phyloP scores from a whole-genome alignment of 108 stramenopile genomes.

The Chaetoceros tenuissimus region DNA sequence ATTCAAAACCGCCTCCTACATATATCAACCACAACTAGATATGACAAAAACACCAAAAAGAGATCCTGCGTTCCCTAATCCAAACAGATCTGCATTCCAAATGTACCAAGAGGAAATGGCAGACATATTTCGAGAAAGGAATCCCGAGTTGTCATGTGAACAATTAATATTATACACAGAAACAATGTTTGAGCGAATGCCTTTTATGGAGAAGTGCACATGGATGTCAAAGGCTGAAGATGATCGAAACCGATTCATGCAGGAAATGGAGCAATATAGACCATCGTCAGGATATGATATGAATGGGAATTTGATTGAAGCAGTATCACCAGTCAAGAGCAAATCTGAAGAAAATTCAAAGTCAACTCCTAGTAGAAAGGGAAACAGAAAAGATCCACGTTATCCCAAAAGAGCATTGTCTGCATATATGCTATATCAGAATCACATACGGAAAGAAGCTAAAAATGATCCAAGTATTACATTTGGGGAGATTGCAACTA shows the following conservation, averaged over 20 bases:
- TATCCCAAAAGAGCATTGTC: constrained; percentile 86
- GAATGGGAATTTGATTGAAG: constrained; percentile 78
- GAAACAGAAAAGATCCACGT: constrained; percentile 73
- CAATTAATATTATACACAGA: constrained; percentile 77
- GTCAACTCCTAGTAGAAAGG: too few species aligned
- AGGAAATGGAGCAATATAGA: constrained; percentile 58
- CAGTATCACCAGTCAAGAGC: constrained; percentile 37
- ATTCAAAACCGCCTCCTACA: too few species aligned
- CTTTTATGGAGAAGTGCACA: constrained; percentile 60
- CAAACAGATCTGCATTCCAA: constrained; percentile 78
- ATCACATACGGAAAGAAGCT: constrained; percentile 82
- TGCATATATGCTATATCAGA: constrained; percentile 81
- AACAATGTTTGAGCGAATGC: constrained; percentile 76
- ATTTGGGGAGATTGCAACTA: constrained; percentile 80
- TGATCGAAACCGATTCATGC: constrained; percentile 74
- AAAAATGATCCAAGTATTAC: constrained; percentile 74
- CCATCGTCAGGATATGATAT: constrained; percentile 77
- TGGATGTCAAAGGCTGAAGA: constrained; percentile 77
- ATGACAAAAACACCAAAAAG: constrained; percentile 30
- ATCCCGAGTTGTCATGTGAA: constrained; percentile 73
- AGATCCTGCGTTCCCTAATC: constrained; percentile 71
- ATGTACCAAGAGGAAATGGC: constrained; percentile 77
- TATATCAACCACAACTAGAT: too few species aligned
- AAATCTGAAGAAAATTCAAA: too few species aligned
- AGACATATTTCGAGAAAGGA: constrained; percentile 68